Base-by-base conservation (phyloP, 805 yeast genomes). In the Suhomyces tanzawaensis region DNA sequence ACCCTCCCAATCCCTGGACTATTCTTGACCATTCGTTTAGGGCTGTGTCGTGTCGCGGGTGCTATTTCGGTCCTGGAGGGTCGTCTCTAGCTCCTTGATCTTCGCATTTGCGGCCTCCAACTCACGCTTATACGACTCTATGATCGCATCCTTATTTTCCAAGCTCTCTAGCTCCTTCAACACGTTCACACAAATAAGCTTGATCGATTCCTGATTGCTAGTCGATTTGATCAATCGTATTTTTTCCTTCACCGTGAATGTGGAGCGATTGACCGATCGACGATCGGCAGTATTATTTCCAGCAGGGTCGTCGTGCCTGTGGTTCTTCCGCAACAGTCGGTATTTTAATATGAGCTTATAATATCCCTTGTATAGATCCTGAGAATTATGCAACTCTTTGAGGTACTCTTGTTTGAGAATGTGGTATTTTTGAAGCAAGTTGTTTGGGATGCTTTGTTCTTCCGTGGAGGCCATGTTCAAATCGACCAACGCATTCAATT, bases 331-430 rank as follows among this genome's bases (percentile, higher is more conserved):
- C 24, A 59, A 42, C 13, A 44, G 44, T 12, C 55, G 45, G 38
- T 64, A 63, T 39, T 62, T 61, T 24, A 52, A 36, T 19, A 58
- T 53, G 13, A 66, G 44, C 40, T 49, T 51, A 25, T 58, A 47
- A 43, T 65, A 66, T 7, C 60, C 58, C 32, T 59, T 48, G 40
- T 61, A 62, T 34, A 66, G 54, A 4, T 38, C 39, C 40, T 55
- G 57, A 14, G 57, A 52, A 16, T 48, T 55, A 18, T 44, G 46
- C 19, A 63, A 43, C 39, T 66, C 70, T 3, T 47, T 47, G 3
- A 63, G 40, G 38, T 57, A 62, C 23, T 58, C 61, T 13, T 46
- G 33, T 39, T 51, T 49, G 29, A 67, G 44, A 18, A 48, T 36
- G 3, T 49, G 28, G 37, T 57, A 66, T 33, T 49, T 42, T 4